A percentile compares a stretch with the other conserved stretches of the same genome.
Conservation (phyloP, 2,329 filamentous ascomycete genomes). For the Aureobasidium subglaciale region DNA sequence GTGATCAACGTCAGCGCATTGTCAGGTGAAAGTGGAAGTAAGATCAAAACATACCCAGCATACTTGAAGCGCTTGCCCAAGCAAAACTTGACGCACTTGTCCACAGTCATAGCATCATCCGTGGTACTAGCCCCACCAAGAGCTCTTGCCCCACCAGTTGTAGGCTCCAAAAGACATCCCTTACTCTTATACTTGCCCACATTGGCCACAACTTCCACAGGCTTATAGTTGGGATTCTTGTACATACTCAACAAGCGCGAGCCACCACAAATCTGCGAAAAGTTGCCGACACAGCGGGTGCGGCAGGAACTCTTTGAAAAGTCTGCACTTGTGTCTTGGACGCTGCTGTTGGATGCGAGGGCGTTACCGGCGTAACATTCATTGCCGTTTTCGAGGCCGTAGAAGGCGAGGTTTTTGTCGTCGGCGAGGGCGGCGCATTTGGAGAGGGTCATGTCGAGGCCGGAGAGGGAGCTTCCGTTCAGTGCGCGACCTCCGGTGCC, state of each 20-base stretch:
- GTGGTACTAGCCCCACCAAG: slow-evolving; percentile 3
- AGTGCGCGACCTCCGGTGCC: slow-evolving; percentile 32
- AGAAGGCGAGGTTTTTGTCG: slow-evolving; percentile 42
- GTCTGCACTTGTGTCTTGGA: slow-evolving; percentile 6
- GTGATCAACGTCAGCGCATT: background rate
- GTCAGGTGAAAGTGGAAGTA: background rate
- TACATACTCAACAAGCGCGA: slow-evolving; percentile 30
- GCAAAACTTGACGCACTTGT: slow-evolving; percentile 24
- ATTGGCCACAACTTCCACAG: slow-evolving; percentile 8
- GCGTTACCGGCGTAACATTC: slow-evolving; percentile 49
- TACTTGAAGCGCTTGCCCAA: slow-evolving; percentile 24
- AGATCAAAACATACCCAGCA: slow-evolving; percentile 21
- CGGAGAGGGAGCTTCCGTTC: slow-evolving; percentile 20
- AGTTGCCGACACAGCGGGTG: slow-evolving; percentile 34
- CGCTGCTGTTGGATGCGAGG: background rate
- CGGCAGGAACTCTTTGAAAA: slow-evolving; percentile 40
- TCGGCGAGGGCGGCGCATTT: slow-evolving; percentile 49
- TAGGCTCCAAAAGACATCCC: slow-evolving; percentile 14
- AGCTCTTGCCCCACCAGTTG: background rate
- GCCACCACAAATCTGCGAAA: slow-evolving; percentile 33
- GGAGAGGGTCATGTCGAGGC: slow-evolving; percentile 46
- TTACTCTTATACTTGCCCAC: slow-evolving; percentile 16
- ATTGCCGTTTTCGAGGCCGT: slow-evolving; percentile 48
- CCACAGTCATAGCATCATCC: slow-evolving; percentile 5
- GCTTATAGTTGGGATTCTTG: slow-evolving; percentile 21